Evolutionary conservation across 2,329 filamentous ascomycete genomes (phyloP).

Genomic region (Penicillium sclerotigenum): DNA sequence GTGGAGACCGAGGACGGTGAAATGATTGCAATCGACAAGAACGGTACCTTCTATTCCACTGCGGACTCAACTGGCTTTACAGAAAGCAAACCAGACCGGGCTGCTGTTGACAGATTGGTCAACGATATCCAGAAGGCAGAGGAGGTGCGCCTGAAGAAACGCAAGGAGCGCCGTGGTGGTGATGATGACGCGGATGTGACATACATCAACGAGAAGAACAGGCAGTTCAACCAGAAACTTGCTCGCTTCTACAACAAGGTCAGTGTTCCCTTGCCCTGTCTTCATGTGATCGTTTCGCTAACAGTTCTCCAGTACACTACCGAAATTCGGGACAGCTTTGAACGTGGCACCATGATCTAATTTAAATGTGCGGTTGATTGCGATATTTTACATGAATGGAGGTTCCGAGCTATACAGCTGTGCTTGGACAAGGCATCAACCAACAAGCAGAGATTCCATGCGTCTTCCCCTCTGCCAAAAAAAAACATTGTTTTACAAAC

Average conservation of each 20-base stretch:
- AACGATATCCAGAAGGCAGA: constrained; percentile 84
- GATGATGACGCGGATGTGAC: constrained; percentile 90
- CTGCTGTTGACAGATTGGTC: constrained; percentile 82
- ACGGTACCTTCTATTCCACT: constrained; percentile 86
- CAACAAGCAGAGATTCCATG: constrained; percentile 3
- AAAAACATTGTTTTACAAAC: constrained; percentile 2
- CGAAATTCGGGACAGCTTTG: constrained; percentile 95
- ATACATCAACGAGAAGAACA: constrained; percentile 99
- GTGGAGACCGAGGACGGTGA: constrained; percentile 95
- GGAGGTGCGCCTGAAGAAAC: constrained; percentile 79
- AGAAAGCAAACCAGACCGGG: constrained; percentile 82
- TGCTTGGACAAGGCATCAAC: constrained; percentile 1
- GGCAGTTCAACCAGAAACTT: constrained; percentile 99
- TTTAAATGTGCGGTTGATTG: constrained; percentile 17
- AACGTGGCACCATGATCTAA: constrained; percentile 93
- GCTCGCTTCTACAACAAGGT: constrained; percentile 92
- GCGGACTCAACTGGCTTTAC: constrained; percentile 77
- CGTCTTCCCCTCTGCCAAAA: neutral
- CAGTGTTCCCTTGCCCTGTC: constrained; percentile 22
- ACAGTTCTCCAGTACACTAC: constrained; percentile 66
- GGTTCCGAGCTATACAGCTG: constrained; percentile 2
- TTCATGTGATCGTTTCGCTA: constrained; percentile 11
- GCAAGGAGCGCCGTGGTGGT: constrained; percentile 73
- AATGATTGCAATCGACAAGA: constrained; percentile 86
- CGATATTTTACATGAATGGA: constrained; percentile 21